Evolutionary conservation across 139 green algal genomes (phyloP), one percentile per base, ranked within the genome.

Genomic region (Ulvella scutata): DNA sequence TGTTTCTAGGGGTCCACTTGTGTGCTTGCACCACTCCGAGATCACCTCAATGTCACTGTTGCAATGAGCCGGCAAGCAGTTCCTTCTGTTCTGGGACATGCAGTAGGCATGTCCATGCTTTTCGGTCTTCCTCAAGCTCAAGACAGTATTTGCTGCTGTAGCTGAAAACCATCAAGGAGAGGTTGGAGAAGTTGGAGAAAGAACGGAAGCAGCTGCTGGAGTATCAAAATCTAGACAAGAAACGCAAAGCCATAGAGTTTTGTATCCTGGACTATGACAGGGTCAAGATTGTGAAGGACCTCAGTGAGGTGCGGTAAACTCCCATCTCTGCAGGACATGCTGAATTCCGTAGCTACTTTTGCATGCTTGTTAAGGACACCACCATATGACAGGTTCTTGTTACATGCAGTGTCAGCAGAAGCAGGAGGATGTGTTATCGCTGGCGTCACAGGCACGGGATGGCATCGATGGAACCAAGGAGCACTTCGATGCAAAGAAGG

Each of bases 161-260:
- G 85, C 78, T 89, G 7, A 37, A 73, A 4, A 75, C 83, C 74
- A 89, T 96, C 74, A 82, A 93, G 37, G 78, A 82, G 37, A 85
- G 86, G 79, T 84, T 97, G 78, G 34, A 38, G 9, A 84, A 92
- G 79, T 82, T 97, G 77, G 85, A 94, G 43, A 78, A 76, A 31
- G 92, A 97, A 76, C 77, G 85, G 0, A 86, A 89, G 10, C 95
- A 99, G 87, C 90, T 99, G 61, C 74, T 76, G 36, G 85, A 89
- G 75, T 99, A 93, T 85, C 87, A 95, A 81, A 72, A 59, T 33
- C 73, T 90, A 36, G 93, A 99, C 84, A 87, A 87, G 51, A 75
- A 89, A 79, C 82, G 86, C 4, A 84, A 91, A 40, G 82, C 77
- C 60, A 79, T 98, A 23, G 92, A 98, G 86, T 98, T 94, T 84